Evolutionary conservation across 768 basidiomycete genomes (phyloP).

Genomic region (Suillus luteus): DNA sequence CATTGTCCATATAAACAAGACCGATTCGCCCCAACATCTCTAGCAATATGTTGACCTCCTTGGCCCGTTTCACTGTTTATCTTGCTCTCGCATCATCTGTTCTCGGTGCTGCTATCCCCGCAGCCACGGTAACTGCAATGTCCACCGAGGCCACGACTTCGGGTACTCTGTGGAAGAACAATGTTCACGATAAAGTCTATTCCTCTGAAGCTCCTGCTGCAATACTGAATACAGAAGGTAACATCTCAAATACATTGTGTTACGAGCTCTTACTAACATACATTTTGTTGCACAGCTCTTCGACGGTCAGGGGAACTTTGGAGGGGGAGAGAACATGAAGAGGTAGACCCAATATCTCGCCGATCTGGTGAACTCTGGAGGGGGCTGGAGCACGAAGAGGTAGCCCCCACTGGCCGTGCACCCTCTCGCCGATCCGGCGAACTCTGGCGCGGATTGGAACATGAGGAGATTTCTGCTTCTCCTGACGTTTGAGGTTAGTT

Average conservation of each 20-base stretch:
- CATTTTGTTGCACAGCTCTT: not conserved
- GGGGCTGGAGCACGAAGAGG: not conserved
- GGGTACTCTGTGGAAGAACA: constrained; percentile 22
- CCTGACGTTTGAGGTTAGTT: not conserved
- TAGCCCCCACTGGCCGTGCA: not conserved
- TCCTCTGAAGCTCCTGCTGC: constrained; percentile 7
- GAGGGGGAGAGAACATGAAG: not conserved
- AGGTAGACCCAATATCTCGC: not conserved
- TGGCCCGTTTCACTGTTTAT: not conserved
- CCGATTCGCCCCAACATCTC: too few species aligned
- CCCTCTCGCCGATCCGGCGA: not conserved
- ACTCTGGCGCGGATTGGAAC: constrained; percentile 1
- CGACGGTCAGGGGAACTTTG: not conserved
- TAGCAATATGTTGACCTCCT: constrained; percentile 5
- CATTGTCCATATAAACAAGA: not conserved
- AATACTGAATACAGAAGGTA: not conserved
- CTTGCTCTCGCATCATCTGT: not conserved
- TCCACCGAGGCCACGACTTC: not conserved
- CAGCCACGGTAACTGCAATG: not conserved
- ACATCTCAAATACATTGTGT: not conserved
- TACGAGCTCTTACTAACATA: not conserved
- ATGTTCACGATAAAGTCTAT: constrained; percentile 24
- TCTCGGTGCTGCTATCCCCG: not conserved
- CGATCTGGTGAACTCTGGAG: constrained; percentile 3
- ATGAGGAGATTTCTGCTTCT: not conserved